Base-by-base conservation (phyloP, 108 stramenopile species). In the Pseudonitzschia multiseries region DNA sequence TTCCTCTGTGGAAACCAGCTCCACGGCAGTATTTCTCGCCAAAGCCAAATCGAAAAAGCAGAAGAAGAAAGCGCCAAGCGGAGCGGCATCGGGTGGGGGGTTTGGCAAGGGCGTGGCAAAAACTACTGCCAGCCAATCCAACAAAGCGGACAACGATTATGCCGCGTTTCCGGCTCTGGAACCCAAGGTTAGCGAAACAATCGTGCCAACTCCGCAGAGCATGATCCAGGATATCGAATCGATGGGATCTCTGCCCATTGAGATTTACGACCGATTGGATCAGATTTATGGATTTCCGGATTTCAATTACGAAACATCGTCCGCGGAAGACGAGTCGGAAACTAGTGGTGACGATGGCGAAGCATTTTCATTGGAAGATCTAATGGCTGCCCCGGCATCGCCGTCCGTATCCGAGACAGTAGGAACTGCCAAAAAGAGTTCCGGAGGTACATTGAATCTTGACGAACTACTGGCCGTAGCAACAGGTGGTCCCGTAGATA, bases 261-360 rank as follows among this genome's bases (percentile, higher is more conserved):
- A 94, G 77, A 81, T 94, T 36, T 94, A 91, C 74, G 84, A 94
- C 69, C 85, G 93, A 44, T 62, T 94, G 69, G 86, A 83, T 27
- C 86, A 89, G 29, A 94, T 94, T 60, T 94, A 94, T 77, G 93
- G 93, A 50, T 88, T 94, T 69, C 69, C 64, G 12, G 71, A 83
- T 57, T 94, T 94, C 79, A 94, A 94, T 63, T 89, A 84, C 71
- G 83, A 57, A 64, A 41, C 44, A 33, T 6, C 28, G n/a, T 57
- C 24, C 13, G 24, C 56, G 26, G 61, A 41, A 41, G 69, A 70
- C 15, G 68, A 65, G 2, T 24, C 63, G 24, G 41, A 56, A 21
- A 71, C n/a, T 15, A 65, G 62, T 31, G 52, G 51, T 17, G 40
- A 48, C 28, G 57, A 27, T 14, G 57, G 29, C 5, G 57, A n/a